These are phyloP conservation scores for Blastobotrys proliferans DNA, from an alignment of 1,139 yeast species.

Conservation along the genomic window DNA sequence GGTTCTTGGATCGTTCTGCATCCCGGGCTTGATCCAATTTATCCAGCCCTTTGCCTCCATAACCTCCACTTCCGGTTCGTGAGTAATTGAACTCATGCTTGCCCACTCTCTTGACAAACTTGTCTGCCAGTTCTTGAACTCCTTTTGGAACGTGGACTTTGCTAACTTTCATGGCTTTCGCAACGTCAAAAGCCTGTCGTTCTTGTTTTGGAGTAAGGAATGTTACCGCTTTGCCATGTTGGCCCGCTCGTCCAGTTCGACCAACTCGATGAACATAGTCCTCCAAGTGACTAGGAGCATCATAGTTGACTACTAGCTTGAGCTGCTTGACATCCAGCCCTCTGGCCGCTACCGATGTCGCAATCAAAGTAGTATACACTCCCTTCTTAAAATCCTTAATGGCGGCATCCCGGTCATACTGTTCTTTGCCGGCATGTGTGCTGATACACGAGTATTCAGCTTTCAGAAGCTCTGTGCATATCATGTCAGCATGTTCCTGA, in stretches of 20 bases:
- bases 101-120: constrained; percentile 60
- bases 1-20: constrained; percentile 49
- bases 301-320: constrained; percentile 76
- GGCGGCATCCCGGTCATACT: constrained; percentile 74
- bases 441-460: constrained; percentile 59
- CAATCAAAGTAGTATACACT: constrained; percentile 60
- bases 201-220: constrained; percentile 65
- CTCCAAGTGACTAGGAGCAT: constrained; percentile 88
- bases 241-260: constrained; percentile 92
- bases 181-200: constrained; percentile 54
- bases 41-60: constrained; percentile 91
- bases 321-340: constrained; percentile 89
- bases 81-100: constrained; percentile 60
- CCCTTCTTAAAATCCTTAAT: constrained; percentile 68
- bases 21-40: constrained; percentile 70
- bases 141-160: constrained; percentile 51
- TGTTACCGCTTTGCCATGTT: constrained; percentile 72
- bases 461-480: constrained; percentile 54
- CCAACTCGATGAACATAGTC: constrained; percentile 97
- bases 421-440: constrained; percentile 92
- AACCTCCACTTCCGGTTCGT: constrained; percentile 79
- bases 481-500: constrained; percentile 73
- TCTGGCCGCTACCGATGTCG: constrained; percentile 93
- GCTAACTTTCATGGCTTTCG: constrained; percentile 61
- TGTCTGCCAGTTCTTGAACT: constrained; percentile 50